Percentiles rank a stretch among this genome's conserved stretches.
Conservation (phyloP, 2,329 filamentous ascomycete species). For the Xenosphaeropsis pyriputrescens region DNA sequence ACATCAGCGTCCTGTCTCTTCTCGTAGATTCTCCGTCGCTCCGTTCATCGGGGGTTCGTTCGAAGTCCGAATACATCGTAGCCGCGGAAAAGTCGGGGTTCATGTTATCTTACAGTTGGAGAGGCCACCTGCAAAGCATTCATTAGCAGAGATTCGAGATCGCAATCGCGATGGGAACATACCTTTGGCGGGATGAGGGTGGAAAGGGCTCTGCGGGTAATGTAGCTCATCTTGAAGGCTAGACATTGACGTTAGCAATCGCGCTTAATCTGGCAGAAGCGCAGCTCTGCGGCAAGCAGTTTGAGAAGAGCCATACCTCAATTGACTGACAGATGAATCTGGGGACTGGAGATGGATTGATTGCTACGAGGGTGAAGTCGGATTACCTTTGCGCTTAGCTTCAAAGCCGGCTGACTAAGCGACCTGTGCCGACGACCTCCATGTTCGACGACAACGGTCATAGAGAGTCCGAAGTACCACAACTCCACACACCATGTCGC, state of each 20-base stretch:
- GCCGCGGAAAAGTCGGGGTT: background rate
- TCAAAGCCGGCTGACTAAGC: conserved; percentile 9
- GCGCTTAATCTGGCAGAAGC: conserved; percentile 7
- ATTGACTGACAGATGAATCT: conserved; percentile 13
- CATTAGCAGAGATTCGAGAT: conserved; percentile 4
- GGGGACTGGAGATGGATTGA: conserved; percentile 7
- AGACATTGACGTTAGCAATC: conserved; percentile 14
- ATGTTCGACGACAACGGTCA: conserved; percentile 3
- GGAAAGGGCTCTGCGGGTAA: conserved; percentile 81
- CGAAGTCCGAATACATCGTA: too few relatives aligned
- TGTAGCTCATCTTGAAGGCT: conserved; percentile 73
- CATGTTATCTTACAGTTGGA: conserved; percentile 16
- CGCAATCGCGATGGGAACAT: conserved; percentile 17
- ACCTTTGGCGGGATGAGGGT: conserved; percentile 99
- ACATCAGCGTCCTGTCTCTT: conserved; percentile 17
- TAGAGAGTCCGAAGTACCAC: background rate
- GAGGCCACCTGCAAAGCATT: conserved; percentile 16
- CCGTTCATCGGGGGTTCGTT: too few relatives aligned
- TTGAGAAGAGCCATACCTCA: conserved; percentile 11
- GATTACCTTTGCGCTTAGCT: conserved; percentile 1
- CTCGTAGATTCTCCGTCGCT: background rate
- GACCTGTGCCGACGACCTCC: conserved; percentile 2
- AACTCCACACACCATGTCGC: conserved; percentile 38
- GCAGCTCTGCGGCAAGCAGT: background rate
- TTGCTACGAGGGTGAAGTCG: conserved; percentile 3